These are phyloP conservation scores for Neurospora discreta DNA, from an alignment of 495 filamentous ascomycete genomes.

Conservation along the genomic window DNA sequence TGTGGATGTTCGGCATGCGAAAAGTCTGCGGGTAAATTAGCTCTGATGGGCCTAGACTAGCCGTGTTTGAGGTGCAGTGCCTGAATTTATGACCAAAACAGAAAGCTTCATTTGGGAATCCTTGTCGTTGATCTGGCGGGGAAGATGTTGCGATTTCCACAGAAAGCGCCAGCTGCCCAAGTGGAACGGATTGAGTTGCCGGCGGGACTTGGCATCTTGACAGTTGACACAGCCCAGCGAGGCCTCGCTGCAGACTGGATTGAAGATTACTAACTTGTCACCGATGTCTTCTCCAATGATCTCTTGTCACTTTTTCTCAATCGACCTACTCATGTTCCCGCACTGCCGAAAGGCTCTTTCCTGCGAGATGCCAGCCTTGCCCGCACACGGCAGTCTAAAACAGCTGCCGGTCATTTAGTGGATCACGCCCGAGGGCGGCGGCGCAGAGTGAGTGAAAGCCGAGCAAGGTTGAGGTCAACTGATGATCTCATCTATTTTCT, in stretches of 20 bases:
- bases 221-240: background rate
- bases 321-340: too few species aligned
- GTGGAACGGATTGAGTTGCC: background rate
- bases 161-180: background rate
- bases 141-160: background rate
- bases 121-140: background rate
- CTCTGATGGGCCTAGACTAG: background rate
- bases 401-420: background rate
- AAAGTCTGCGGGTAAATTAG: background rate
- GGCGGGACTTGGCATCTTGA: background rate
- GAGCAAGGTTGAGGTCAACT: background rate
- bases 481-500: background rate
- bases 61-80: background rate
- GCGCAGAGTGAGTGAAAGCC: background rate
- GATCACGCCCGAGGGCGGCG: background rate
- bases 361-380: background rate
- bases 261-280: background rate
- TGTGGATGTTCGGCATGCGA: too few species aligned
- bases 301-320: background rate
- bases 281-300: background rate
- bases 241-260: background rate
- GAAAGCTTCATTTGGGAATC: background rate
- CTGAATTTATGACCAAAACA: background rate
- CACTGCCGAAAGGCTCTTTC: background rate
- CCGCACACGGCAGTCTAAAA: background rate